Evolutionary conservation across 2,329 filamentous ascomycete genomes (phyloP).

Genomic region (Fusarium xyrophilum): DNA sequence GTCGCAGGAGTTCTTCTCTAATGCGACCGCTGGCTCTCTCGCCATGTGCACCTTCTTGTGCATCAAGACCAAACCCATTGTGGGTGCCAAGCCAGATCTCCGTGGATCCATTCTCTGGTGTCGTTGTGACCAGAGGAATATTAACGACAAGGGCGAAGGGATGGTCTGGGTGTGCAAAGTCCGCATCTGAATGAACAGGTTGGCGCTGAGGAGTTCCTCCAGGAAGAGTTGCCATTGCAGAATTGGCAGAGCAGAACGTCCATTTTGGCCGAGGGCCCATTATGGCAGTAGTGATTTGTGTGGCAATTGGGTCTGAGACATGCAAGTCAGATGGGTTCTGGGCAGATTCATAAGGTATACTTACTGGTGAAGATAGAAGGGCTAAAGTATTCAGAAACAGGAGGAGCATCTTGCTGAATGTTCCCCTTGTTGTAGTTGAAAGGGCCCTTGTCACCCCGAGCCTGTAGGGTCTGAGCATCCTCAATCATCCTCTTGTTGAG

Average conservation of each 20-base stretch:
- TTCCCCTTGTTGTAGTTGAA: slow-evolving; percentile 71
- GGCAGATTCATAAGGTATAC: not conserved
- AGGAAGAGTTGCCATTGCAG: slow-evolving; percentile 59
- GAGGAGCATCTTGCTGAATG: slow-evolving; percentile 66
- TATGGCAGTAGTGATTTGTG: slow-evolving; percentile 61
- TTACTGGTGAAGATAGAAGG: slow-evolving; percentile 62
- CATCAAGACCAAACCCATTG: slow-evolving; percentile 41
- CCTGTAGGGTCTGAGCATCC: slow-evolving; percentile 61
- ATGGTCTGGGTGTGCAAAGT: slow-evolving; percentile 61
- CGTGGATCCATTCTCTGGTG: slow-evolving; percentile 60
- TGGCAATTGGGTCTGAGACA: slow-evolving; percentile 59
- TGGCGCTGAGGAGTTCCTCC: slow-evolving; percentile 53
- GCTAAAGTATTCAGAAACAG: slow-evolving; percentile 56
- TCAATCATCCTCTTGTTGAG: slow-evolving; percentile 66
- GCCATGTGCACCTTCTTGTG: slow-evolving; percentile 58
- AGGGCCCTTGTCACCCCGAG: slow-evolving; percentile 59
- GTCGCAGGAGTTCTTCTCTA: slow-evolving; percentile 49
- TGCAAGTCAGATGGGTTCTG: not conserved
- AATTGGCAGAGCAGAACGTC: slow-evolving; percentile 66
- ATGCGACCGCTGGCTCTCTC: slow-evolving; percentile 61
- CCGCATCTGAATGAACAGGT: slow-evolving; percentile 65
- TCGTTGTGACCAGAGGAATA: slow-evolving; percentile 58
- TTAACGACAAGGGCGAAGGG: slow-evolving; percentile 65
- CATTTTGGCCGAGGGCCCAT: slow-evolving; percentile 62
- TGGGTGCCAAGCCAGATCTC: slow-evolving; percentile 68